phyloP scores from a whole-genome alignment of 805 yeast genomes.

The Cyberlindnera americana region DNA sequence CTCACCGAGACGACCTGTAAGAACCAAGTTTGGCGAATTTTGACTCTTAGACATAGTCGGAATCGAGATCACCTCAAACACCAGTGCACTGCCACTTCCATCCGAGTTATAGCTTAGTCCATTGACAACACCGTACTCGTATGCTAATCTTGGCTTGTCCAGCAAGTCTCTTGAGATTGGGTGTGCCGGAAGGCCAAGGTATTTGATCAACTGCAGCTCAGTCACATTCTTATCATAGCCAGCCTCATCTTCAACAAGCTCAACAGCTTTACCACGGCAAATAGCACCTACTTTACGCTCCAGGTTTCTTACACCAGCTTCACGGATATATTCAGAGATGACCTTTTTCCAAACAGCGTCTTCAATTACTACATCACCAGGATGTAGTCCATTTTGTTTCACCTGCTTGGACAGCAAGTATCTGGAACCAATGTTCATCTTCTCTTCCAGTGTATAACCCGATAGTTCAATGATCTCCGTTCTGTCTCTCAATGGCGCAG shows the following conservation, averaged over 20 bases:
- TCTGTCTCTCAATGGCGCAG: constrained; percentile 77
- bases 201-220: constrained; percentile 56
- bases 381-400: constrained; percentile 57
- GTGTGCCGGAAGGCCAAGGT: constrained; percentile 63
- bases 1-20: constrained; percentile 82
- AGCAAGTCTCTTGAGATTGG: constrained; percentile 40
- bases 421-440: constrained; percentile 62
- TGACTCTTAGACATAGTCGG: constrained; percentile 38
- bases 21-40: constrained; percentile 41
- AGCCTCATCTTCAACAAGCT: constrained; percentile 34
- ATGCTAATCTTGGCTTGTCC: constrained; percentile 44
- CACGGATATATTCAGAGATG: constrained; percentile 71
- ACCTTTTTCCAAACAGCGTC: constrained; percentile 56
- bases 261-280: constrained; percentile 81
- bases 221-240: constrained; percentile 33
- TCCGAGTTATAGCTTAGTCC: constrained; percentile 85
- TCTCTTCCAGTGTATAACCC: constrained; percentile 79
- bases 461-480: constrained; percentile 76
- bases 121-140: constrained; percentile 70
- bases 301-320: constrained; percentile 80
- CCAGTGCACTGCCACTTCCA: constrained; percentile 79
- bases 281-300: constrained; percentile 73
- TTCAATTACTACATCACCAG: constrained; percentile 41
- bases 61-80: constrained; percentile 73
- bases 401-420: constrained; percentile 76